These are phyloP conservation scores for Rosellinia necatrix DNA, from an alignment of 2,329 filamentous ascomycete genomes.

Conservation along the genomic window DNA sequence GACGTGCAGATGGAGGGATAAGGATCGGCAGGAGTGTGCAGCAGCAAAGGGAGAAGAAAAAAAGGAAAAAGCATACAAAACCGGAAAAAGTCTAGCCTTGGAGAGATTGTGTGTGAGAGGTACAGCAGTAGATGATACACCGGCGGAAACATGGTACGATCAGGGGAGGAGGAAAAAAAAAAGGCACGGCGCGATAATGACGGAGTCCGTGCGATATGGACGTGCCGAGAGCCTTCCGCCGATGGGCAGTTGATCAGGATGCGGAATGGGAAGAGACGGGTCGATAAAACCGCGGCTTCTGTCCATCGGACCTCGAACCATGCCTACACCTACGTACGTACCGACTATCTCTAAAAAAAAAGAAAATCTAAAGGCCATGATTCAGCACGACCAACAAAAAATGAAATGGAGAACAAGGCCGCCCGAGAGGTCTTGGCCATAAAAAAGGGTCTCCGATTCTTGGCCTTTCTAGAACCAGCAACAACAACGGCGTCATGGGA, in stretches of 20 bases:
- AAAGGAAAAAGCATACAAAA: no score
- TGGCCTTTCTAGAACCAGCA: conserved; percentile 1
- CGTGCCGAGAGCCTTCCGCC: not conserved
- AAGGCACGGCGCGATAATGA: not conserved
- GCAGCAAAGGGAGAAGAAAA: not conserved
- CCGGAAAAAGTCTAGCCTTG: not conserved
- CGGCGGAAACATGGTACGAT: not conserved
- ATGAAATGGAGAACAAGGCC: not conserved
- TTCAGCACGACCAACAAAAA: not conserved
- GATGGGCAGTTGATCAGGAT: not conserved
- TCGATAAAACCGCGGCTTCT: not conserved
- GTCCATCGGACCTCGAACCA: no score
- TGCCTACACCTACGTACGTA: no score
- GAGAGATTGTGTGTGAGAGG: not conserved
- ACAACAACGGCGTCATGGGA: not conserved
- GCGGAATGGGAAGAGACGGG: not conserved
- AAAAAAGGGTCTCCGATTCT: not conserved
- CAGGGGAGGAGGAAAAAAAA: no score
- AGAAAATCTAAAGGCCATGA: not conserved
- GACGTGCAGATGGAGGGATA: conserved; percentile 65
- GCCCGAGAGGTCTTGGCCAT: conserved; percentile 3
- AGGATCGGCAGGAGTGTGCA: not conserved
- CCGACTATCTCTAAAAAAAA: no score
- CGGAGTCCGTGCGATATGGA: not conserved
- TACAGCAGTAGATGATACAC: conserved; percentile 14